Percentiles rank a stretch among this genome's conserved stretches.
Evolutionary conservation across 306 rosid genomes (phyloP).

Genomic region (Quercus ilex): DNA sequence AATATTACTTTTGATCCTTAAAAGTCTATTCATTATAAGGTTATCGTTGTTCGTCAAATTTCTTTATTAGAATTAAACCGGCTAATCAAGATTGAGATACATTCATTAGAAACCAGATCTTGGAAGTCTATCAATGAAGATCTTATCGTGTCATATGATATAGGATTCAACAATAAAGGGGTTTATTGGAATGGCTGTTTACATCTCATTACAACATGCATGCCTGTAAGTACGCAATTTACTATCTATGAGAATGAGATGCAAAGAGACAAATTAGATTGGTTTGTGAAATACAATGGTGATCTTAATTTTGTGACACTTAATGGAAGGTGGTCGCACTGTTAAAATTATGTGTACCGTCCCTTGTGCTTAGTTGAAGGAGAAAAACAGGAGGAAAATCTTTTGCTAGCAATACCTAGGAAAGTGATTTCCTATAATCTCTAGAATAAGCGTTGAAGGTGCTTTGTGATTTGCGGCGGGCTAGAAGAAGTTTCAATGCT

Average conservation of each 20-base stretch:
- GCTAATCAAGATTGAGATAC: conserved; percentile 8
- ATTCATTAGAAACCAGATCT: conserved; percentile 3
- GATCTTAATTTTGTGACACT: not conserved
- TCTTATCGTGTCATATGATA: not conserved
- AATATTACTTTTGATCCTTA: conserved; percentile 20
- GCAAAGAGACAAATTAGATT: conserved; percentile 15
- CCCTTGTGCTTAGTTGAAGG: not conserved
- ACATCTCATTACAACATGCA: not conserved
- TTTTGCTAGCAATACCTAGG: conserved; percentile 1
- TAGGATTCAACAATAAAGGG: not conserved
- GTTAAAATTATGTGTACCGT: not conserved
- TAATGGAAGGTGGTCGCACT: not conserved
- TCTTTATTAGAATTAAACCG: not conserved
- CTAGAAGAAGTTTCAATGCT: not conserved
- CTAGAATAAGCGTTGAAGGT: not conserved
- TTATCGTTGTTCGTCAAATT: not conserved
- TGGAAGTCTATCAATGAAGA: conserved; percentile 3
- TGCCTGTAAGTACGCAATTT: not conserved
- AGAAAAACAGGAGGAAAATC: not conserved
- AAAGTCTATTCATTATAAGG: conserved; percentile 7
- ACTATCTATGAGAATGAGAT: conserved; percentile 3
- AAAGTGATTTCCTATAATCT: not conserved
- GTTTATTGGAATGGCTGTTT: conserved; percentile 20
- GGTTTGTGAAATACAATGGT: not conserved
- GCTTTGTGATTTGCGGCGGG: not conserved